Evolutionary conservation across 75 land plant species (phyloP), one percentile per base, ranked within the genome.

Genomic region (Pinus taeda): DNA sequence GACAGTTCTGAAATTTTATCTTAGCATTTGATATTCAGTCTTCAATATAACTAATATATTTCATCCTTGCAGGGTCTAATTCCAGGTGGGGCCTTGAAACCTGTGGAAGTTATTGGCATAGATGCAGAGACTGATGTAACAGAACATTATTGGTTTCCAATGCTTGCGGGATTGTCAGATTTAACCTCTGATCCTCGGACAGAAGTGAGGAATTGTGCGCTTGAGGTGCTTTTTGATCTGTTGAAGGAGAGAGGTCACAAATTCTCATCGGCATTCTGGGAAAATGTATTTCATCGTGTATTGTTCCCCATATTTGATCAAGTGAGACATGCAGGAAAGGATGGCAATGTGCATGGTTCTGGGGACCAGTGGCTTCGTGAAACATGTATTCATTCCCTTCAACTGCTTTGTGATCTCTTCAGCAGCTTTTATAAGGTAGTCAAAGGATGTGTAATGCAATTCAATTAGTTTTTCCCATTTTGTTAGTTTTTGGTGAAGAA

Each of bases 111-210:
- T 57, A 69, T 69, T 8, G 71, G 71, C 49, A 76, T 74, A 17
- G 76, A n/a, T 57, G 33, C 63, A 9, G 88, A 83, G 8, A 80
- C 88, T 81, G 98, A 94, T 63, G 87, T 96, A 29, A 92, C 97
- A 57, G 98, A 96, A 78, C 94, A 92, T 75, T 96, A 94, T 77
- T 96, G 98, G 97, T 96, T 96, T 83, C 98, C 97, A 33, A 96
- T 96, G 98, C 81, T 96, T 36, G 98, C 93, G 78, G 98, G 98
- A 26, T 80, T 96, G 45, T 96, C 98, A 76, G 98, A 96, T 76
- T 81, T 96, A 22, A 96, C 98, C 33, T 89, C 92, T 42, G 98
- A 96, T 79, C 87, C 91, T n/a, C 85, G 98, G 74, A 74, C 81
- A 20, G 98, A 96, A 81, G 95, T 96, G 63, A 87, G 98, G 59